Evolutionary conservation across 2,329 filamentous ascomycete species (phyloP).

Genomic region (Alternaria metachromatica): DNA sequence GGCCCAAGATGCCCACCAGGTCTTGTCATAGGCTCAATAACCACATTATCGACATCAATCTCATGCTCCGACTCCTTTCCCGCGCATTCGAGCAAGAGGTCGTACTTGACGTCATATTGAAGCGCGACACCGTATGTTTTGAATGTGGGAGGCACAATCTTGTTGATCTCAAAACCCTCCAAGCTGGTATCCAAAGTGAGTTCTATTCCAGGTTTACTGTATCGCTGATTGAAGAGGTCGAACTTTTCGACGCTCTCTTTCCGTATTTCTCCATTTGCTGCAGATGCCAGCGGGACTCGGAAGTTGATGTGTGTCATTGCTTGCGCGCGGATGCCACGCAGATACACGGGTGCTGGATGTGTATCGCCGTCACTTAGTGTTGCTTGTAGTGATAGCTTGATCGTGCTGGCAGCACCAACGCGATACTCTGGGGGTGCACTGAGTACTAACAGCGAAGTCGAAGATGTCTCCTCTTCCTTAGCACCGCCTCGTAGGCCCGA

Average conservation of each 20-base stretch:
- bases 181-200: constrained; percentile 11
- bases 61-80: constrained; percentile 29
- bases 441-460: constrained; percentile 22
- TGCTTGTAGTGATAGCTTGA: constrained; percentile 23
- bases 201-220: constrained; percentile 24
- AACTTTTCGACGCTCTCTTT: constrained; percentile 19
- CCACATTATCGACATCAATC: constrained; percentile 16
- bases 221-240: constrained; percentile 28
- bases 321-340: constrained; percentile 29
- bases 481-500: constrained; percentile 8
- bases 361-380: constrained; percentile 4
- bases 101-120: constrained; percentile 23
- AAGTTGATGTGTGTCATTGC: constrained; percentile 19
- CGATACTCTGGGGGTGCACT: constrained; percentile 17
- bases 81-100: constrained; percentile 25
- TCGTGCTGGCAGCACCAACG: constrained; percentile 14
- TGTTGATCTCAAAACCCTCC: constrained; percentile 22
- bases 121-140: constrained; percentile 25
- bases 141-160: constrained; percentile 24
- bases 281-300: constrained; percentile 19
- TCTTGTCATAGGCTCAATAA: constrained; percentile 25
- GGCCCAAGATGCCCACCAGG: constrained; percentile 24
- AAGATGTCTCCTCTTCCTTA: constrained; percentile 14
- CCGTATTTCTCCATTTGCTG: constrained; percentile 12
- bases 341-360: constrained; percentile 18